Percentiles rank a stretch among this genome's conserved stretches.
These are phyloP conservation scores for Vigna mungo DNA, from an alignment of 306 rosid species.

Conservation along the genomic window DNA sequence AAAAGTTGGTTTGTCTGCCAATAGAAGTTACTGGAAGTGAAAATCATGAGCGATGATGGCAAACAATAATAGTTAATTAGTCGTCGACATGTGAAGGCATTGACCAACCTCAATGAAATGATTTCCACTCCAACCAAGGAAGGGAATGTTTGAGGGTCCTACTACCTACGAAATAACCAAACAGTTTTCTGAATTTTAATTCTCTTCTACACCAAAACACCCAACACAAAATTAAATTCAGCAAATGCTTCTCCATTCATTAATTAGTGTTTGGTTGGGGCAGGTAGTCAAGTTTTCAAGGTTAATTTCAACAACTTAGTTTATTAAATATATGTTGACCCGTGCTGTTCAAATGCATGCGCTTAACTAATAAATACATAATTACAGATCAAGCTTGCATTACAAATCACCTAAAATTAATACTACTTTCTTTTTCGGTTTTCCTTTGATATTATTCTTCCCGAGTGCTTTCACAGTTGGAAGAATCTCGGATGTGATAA, in stretches of 20 bases:
- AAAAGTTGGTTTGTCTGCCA: conserved; percentile 37
- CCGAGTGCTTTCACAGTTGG: conserved; percentile 47
- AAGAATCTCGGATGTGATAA: conserved; percentile 43
- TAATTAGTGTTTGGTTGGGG: conserved; percentile 65
- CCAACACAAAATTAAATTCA: neutral
- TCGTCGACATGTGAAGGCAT: conserved; percentile 51
- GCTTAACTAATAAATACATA: neutral
- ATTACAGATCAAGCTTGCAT: neutral
- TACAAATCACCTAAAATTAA: conserved; percentile 9
- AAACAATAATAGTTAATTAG: conserved; percentile 17
- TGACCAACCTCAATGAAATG: conserved; percentile 49
- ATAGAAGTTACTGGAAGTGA: conserved; percentile 40
- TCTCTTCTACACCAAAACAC: neutral
- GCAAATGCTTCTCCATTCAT: conserved; percentile 45
- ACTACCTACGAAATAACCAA: conserved; percentile 40
- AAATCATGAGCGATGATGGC: conserved; percentile 6
- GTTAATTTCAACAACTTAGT: neutral
- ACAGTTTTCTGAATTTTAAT: conserved; percentile 12
- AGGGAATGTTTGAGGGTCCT: conserved; percentile 67
- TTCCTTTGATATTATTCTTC: conserved; percentile 18
- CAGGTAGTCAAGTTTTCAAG: conserved; percentile 54
- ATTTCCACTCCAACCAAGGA: conserved; percentile 43
- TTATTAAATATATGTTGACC: conserved; percentile 1
- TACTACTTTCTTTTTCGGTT: conserved; percentile 16
- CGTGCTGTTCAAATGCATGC: conserved; percentile 10